These are phyloP conservation scores for Aspergillus viridinutans DNA, from an alignment of 2,329 filamentous ascomycete species.

Conservation along the genomic window DNA sequence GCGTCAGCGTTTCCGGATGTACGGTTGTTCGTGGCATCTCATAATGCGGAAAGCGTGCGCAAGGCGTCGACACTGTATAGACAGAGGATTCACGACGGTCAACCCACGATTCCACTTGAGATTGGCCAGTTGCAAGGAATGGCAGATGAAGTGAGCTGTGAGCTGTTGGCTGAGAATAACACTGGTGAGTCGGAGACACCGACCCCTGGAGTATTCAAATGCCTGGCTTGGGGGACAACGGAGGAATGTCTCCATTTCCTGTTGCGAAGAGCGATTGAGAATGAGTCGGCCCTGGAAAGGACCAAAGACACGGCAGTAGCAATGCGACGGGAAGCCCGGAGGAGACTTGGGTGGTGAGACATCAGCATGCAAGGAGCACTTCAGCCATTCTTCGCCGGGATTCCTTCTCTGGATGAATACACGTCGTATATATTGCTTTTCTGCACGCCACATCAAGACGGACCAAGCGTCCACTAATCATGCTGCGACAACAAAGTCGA, in stretches of 20 bases:
- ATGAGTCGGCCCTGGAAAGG: constrained; percentile 63
- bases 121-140: constrained; percentile 83
- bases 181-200: constrained; percentile 5
- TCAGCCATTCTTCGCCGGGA: not conserved
- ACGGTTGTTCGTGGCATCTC: constrained; percentile 50
- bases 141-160: constrained; percentile 76
- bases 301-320: constrained; percentile 60
- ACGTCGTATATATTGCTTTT: not conserved
- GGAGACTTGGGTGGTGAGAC: constrained; percentile 36
- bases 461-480: not conserved
- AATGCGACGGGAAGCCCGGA: constrained; percentile 58
- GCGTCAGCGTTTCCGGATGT: constrained; percentile 23
- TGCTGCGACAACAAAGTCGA: not conserved
- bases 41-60: constrained; percentile 49
- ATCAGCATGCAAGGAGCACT: not conserved
- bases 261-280: constrained; percentile 63
- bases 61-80: constrained; percentile 37
- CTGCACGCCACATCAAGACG: not conserved
- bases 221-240: constrained; percentile 51
- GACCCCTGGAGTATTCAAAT: constrained; percentile 48
- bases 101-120: constrained; percentile 37
- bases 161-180: constrained; percentile 33
- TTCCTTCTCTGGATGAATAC: not conserved
- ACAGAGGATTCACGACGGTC: constrained; percentile 39
- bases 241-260: constrained; percentile 52